Percentiles rank a stretch among this genome's conserved stretches.
Conservation (phyloP, 495 filamentous ascomycete genomes). For the Daldinia loculata region DNA sequence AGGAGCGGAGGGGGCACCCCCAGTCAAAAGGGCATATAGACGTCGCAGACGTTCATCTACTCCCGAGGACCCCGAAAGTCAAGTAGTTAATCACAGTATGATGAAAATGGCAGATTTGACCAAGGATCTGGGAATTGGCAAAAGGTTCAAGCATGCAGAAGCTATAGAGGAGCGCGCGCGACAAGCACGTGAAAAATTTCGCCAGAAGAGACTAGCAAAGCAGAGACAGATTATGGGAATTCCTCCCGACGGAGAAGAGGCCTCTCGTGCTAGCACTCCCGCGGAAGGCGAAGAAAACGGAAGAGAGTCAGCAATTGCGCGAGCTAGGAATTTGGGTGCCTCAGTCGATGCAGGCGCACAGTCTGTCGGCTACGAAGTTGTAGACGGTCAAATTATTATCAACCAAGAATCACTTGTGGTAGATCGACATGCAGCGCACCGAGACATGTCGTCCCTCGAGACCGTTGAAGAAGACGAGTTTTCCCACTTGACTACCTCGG, state of each 20-base stretch:
- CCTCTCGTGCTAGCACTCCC: conserved; percentile 21
- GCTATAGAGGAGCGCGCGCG: conserved; percentile 61
- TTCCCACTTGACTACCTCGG: conserved; percentile 76
- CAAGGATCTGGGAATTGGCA: conserved; percentile 78
- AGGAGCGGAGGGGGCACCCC: conserved; percentile 31
- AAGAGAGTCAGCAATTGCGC: conserved; percentile 32
- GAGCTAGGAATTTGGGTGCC: conserved; percentile 41
- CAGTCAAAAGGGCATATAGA: conserved; percentile 43
- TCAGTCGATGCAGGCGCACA: conserved; percentile 34
- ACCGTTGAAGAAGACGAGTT: conserved; percentile 85
- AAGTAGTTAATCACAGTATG: conserved; percentile 71
- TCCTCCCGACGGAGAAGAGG: conserved; percentile 15
- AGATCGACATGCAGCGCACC: conserved; percentile 70
- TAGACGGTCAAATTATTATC: conserved; percentile 85
- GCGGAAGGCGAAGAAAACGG: conserved; percentile 29
- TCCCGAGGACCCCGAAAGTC: conserved; percentile 78
- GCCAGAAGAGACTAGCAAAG: conserved; percentile 43
- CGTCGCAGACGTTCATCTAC: conserved; percentile 64
- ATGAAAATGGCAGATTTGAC: conserved; percentile 87
- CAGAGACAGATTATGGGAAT: conserved; percentile 47
- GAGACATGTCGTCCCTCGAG: conserved; percentile 54
- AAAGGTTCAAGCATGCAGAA: conserved; percentile 75
- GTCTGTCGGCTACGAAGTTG: conserved; percentile 71
- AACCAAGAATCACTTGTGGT: conserved; percentile 80
- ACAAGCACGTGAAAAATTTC: conserved; percentile 52